These are phyloP conservation scores for Phytopythium kandeliae DNA, from an alignment of 352 stramenopile species.

Conservation along the genomic window DNA sequence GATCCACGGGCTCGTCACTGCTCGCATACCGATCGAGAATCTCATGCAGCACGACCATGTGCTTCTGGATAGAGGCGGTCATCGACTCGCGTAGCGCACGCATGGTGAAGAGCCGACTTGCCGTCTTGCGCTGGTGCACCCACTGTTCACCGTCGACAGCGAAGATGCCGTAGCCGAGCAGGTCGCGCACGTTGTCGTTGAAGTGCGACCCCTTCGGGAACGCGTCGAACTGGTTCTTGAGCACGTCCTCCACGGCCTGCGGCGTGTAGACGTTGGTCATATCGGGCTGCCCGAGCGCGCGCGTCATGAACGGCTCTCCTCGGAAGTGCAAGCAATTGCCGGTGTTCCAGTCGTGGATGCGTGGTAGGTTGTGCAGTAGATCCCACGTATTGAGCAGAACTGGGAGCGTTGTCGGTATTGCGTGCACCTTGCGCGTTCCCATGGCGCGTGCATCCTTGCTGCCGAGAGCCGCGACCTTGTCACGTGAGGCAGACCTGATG, in stretches of 20 bases:
- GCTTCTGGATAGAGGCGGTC: constrained; percentile 20
- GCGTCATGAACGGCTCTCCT: constrained; percentile 25
- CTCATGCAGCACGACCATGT: constrained; percentile 16
- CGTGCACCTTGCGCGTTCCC: constrained; percentile 9
- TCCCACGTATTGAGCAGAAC: constrained; percentile 41
- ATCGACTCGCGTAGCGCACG: constrained; percentile 30
- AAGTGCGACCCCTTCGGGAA: constrained; percentile 56
- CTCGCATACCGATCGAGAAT: constrained; percentile 14
- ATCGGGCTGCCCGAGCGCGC: constrained; percentile 31
- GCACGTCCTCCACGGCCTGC: constrained; percentile 41
- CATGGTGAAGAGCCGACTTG: constrained; percentile 81
- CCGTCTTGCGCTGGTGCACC: constrained; percentile 68
- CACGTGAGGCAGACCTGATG: not conserved
- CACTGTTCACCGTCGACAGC: constrained; percentile 45
- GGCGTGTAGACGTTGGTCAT: constrained; percentile 39
- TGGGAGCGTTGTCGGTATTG: constrained; percentile 25
- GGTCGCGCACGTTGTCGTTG: constrained; percentile 24
- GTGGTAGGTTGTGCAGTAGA: constrained; percentile 19
- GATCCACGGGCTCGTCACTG: constrained; percentile 16
- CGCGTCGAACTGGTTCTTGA: constrained; percentile 57
- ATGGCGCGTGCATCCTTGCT: not conserved
- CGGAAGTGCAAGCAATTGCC: constrained; percentile 27
- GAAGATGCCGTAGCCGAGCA: constrained; percentile 72
- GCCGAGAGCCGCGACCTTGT: not conserved
- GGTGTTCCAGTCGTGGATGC: constrained; percentile 39